A percentile compares a stretch with the other conserved stretches of the same genome.
Conservation (phyloP, 768 basidiomycete genomes). For the Galerina sulciceps region DNA sequence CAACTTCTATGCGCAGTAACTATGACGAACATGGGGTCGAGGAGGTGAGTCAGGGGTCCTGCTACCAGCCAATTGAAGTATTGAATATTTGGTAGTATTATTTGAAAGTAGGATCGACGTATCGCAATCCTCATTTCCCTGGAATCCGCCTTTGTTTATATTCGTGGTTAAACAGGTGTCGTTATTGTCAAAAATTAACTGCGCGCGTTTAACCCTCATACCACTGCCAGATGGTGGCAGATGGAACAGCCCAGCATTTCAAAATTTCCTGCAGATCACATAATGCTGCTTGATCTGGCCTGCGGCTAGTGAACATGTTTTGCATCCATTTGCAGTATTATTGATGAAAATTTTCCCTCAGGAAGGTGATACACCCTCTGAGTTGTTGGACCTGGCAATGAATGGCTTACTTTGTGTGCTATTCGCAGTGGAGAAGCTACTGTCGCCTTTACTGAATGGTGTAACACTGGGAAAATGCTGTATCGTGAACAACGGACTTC, state of each 20-base stretch:
- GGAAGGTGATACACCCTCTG: constrained; percentile 29
- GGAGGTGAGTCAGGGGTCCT: constrained; percentile 41
- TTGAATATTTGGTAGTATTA: constrained; percentile 50
- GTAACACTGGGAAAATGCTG: constrained; percentile 39
- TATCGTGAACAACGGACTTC: constrained; percentile 14
- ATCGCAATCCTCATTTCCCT: constrained; percentile 76
- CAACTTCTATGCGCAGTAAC: constrained; percentile 43
- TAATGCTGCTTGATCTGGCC: constrained; percentile 64
- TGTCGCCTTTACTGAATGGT: constrained; percentile 64
- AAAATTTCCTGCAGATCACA: constrained; percentile 14
- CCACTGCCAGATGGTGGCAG: constrained; percentile 44
- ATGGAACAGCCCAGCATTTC: constrained; percentile 30
- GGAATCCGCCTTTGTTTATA: constrained; percentile 61
- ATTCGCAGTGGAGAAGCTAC: constrained; percentile 65
- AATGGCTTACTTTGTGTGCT: background rate
- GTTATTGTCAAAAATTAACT: background rate
- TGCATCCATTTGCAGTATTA: background rate
- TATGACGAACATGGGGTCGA: constrained; percentile 55
- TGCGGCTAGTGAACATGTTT: constrained; percentile 38
- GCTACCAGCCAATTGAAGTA: background rate
- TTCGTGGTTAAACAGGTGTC: constrained; percentile 55
- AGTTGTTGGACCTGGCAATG: background rate
- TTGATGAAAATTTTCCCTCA: constrained; percentile 6
- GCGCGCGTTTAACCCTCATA: background rate
- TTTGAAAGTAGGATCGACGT: constrained; percentile 64